These are phyloP conservation scores for Mucor circinelloides DNA, from an alignment of 371 early-diverging fungal species.

Conservation along the genomic window DNA sequence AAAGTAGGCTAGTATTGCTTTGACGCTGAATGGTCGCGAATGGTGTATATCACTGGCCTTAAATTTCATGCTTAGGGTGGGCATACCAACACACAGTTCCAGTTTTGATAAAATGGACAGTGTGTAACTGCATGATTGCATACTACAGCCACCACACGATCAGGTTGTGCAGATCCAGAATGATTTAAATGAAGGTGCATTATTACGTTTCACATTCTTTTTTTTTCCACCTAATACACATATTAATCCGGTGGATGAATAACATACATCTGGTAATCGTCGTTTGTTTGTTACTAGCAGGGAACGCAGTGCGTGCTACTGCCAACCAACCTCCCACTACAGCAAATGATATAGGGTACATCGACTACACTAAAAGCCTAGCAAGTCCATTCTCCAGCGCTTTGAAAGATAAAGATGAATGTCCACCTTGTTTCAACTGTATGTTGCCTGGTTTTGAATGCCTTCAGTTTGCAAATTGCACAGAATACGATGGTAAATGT, in stretches of 20 bases:
- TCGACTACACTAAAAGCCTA: neutral
- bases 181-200: no score
- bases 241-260: neutral
- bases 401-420: slow-evolving; percentile 38
- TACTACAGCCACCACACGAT: no score
- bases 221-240: no score
- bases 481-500: slow-evolving; percentile 79
- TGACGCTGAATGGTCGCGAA: no score
- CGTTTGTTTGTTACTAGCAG: neutral
- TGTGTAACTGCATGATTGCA: no score
- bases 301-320: neutral
- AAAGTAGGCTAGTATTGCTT: no score
- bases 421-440: slow-evolving; percentile 89
- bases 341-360: neutral
- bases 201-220: no score
- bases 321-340: neutral
- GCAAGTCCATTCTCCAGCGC: neutral
- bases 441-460: slow-evolving; percentile 74
- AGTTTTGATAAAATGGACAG: no score
- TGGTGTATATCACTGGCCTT: no score
- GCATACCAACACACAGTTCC: no score
- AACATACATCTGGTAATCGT: neutral
- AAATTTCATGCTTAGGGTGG: no score
- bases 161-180: no score
- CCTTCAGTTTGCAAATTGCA: slow-evolving; percentile 81